Conservation (phyloP, 202 grass and related monocot genomes). For the Carex arenaria region DNA sequence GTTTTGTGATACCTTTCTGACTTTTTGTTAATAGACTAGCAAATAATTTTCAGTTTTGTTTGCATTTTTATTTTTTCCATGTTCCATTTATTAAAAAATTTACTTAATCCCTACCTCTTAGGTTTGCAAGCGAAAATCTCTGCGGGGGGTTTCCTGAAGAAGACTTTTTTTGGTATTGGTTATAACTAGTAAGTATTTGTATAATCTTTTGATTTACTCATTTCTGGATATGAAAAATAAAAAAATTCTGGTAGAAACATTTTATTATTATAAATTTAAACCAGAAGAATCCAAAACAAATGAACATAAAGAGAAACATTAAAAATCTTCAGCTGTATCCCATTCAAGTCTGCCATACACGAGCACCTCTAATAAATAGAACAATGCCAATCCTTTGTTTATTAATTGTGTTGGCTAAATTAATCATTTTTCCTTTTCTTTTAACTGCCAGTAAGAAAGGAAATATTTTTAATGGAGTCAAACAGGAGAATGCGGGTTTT, state of each 20-base stretch:
- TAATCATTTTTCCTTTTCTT: conserved; percentile 17
- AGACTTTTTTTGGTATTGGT: conserved; percentile 70
- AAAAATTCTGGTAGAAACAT: background rate
- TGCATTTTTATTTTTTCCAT: background rate
- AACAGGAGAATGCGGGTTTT: conserved; percentile 71
- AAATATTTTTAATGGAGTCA: conserved; percentile 82
- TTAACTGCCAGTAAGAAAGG: conserved; percentile 57
- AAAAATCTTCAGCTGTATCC: background rate
- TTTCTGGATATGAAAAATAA: background rate
- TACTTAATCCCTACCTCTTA: conserved; percentile 22
- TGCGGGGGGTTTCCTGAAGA: conserved; percentile 68
- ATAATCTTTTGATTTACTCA: conserved; percentile 15
- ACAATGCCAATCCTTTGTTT: background rate
- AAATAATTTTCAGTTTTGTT: background rate
- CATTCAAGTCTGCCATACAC: background rate
- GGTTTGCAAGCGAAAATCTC: conserved; percentile 83
- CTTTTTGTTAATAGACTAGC: background rate
- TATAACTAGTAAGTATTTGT: conserved; percentile 70
- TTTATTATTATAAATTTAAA: conserved; percentile 1
- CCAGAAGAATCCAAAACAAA: background rate
- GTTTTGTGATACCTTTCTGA: conserved; percentile 30
- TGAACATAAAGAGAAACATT: background rate
- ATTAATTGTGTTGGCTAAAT: background rate
- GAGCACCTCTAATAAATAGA: background rate
- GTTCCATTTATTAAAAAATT: background rate